Base-by-base conservation (phyloP, 768 basidiomycete genomes). In the Tricholoma sp. region DNA sequence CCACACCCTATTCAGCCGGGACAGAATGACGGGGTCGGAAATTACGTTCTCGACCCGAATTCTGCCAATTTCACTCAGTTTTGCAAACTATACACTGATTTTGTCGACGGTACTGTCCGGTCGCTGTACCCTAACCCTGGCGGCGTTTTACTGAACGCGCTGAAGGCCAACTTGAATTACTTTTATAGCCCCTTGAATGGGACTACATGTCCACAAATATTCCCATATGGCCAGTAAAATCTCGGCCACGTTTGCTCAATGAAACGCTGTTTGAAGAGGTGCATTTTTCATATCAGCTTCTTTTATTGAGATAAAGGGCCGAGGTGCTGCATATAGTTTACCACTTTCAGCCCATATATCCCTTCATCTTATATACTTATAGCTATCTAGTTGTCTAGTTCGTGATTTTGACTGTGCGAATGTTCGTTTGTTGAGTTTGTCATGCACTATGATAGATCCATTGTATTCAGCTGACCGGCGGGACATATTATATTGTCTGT, bases 231-330 rank as follows among this genome's bases (percentile, higher is more conserved):
- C 47, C 29, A 49, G 31, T 49, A 13, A 32, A 45, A 18, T 20
- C 11, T 18, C 34, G 34, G 24, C 24, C 24, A 24, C 24, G 24
- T 24, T 24, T 24, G 24, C 64, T 67, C 57, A 67, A 65, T 33
- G 64, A 65, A 51, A 67, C 66, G 0, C 61, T 65, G 1, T 67
- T 65, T 33, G 59, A 67, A 32, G 54, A 64, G 53, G 66, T 65
- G 47, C 10, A 56, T 15, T 36, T 52, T 20, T 8, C 4, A 29
- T 13, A 8, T 20, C 4, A 1, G 10, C 9, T 13, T 1, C 28
- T 28, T 45, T 10, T 3, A 45, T 24, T 4, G n/a, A 45, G 17
- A 28, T 10, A 11, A 47, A 12, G 18, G 13, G 33, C 36, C 9
- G 36, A 13, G 12, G 24, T 52, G 17, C 10, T 41, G 11, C 12